A percentile compares a stretch with the other conserved stretches of the same genome.
These are phyloP conservation scores for Penicillium robsamsonii DNA, from an alignment of 495 filamentous ascomycete genomes.

Conservation along the genomic window DNA sequence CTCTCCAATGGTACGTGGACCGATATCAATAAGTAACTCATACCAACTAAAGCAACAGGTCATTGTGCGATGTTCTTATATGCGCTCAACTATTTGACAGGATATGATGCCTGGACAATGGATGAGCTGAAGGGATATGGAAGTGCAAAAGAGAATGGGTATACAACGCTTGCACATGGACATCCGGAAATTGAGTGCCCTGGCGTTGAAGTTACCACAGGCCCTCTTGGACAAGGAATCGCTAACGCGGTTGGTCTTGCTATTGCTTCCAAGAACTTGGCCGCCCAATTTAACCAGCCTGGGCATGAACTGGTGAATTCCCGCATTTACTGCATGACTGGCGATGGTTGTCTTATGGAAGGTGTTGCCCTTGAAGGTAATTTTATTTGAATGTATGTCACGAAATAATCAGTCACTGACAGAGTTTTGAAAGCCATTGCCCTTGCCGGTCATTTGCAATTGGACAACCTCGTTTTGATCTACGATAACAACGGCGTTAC, in stretches of 20 bases:
- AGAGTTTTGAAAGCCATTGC: conserved; percentile 34
- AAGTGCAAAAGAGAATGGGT: conserved; percentile 34
- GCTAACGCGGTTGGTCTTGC: conserved; percentile 58
- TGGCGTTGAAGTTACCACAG: conserved; percentile 56
- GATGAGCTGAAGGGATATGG: conserved; percentile 51
- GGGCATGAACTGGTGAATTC: conserved; percentile 45
- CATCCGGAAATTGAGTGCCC: conserved; percentile 53
- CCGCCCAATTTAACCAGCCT: conserved; percentile 48
- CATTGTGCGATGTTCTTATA: conserved; percentile 52
- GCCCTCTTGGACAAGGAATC: conserved; percentile 56
- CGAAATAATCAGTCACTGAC: not conserved
- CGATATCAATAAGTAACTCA: not conserved
- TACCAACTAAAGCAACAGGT: conserved; percentile 19
- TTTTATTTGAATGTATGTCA: not conserved
- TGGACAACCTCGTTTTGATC: conserved; percentile 51
- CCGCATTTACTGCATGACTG: conserved; percentile 50
- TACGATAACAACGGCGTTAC: conserved; percentile 58
- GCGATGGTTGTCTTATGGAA: conserved; percentile 56
- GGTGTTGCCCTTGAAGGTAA: conserved; percentile 49
- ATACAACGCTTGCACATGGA: conserved; percentile 25
- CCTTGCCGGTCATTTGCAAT: conserved; percentile 49
- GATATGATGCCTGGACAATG: conserved; percentile 49
- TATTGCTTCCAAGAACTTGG: conserved; percentile 54
- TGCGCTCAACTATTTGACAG: conserved; percentile 44
- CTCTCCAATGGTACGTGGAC: conserved; percentile 51